Conservation (phyloP, 2,329 filamentous ascomycete species). For the Onygena corvina region DNA sequence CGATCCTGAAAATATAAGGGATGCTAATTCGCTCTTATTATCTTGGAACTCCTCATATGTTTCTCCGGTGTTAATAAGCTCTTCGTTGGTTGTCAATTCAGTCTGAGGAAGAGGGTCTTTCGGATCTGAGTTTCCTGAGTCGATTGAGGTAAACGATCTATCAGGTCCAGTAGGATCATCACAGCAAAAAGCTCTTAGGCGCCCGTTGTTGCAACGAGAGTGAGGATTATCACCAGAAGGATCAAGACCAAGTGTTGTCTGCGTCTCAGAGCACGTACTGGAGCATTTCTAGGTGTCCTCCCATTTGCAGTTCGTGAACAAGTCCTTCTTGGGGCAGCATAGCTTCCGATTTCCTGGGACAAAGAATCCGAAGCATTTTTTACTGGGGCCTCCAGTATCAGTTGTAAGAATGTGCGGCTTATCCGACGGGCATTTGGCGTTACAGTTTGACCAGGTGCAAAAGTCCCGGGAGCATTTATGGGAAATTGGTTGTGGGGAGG, state of each 20-base stretch:
- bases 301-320: background rate
- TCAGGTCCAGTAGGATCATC: background rate
- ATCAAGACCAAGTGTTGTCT: background rate
- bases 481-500: background rate
- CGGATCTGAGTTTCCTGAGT: background rate
- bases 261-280: background rate
- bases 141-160: background rate
- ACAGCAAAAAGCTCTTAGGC: background rate
- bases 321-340: background rate
- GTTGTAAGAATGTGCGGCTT: background rate
- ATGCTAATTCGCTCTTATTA: background rate
- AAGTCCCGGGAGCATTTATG: background rate
- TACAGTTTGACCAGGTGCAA: background rate
- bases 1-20: background rate
- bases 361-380: background rate
- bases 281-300: background rate
- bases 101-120: background rate
- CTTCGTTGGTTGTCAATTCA: background rate
- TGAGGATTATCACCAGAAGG: background rate
- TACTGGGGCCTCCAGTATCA: background rate
- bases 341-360: background rate
- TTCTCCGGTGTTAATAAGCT: background rate
- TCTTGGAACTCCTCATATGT: background rate
- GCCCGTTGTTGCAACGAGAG: background rate
- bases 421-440: background rate